Evolutionary conservation across 257 asterid genomes (phyloP).

Genomic region (Forsythia suspensa): DNA sequence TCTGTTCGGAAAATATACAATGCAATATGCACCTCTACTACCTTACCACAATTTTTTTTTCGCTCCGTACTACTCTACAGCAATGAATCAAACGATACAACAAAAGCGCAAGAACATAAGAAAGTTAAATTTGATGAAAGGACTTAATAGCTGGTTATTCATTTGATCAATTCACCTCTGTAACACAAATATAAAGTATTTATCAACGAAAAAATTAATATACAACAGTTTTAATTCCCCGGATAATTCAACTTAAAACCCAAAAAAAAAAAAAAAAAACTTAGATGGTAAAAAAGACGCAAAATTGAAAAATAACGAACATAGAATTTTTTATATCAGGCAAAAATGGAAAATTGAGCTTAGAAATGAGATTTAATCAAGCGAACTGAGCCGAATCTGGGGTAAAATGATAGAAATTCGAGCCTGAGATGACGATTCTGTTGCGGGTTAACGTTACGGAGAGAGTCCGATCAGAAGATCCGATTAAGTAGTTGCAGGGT

Average conservation of each 20-base stretch:
- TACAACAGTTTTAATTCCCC: neutral
- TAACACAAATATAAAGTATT: neutral
- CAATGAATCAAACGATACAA: neutral
- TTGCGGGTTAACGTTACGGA: slow-evolving; percentile 23
- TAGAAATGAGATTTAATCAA: neutral
- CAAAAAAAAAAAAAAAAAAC: neutral
- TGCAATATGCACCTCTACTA: neutral
- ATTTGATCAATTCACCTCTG: neutral
- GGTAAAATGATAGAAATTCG: slow-evolving; percentile 15
- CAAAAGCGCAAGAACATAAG: neutral
- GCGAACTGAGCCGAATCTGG: slow-evolving; percentile 49
- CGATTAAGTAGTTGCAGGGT: slow-evolving; percentile 42
- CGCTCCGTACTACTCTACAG: neutral
- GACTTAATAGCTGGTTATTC: neutral
- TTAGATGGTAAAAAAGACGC: neutral
- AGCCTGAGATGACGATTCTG: slow-evolving; percentile 32
- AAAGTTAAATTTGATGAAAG: neutral
- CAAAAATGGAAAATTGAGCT: slow-evolving; percentile 4
- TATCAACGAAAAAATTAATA: slow-evolving; percentile 6
- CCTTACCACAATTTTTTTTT: neutral
- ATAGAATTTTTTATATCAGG: neutral
- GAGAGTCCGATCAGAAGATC: slow-evolving; percentile 64
- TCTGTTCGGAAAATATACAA: neutral
- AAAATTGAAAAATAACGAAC: neutral
- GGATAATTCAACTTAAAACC: slow-evolving; percentile 9